phyloP scores from a whole-genome alignment of 331 rosid genomes.

The Malus hybrid region DNA sequence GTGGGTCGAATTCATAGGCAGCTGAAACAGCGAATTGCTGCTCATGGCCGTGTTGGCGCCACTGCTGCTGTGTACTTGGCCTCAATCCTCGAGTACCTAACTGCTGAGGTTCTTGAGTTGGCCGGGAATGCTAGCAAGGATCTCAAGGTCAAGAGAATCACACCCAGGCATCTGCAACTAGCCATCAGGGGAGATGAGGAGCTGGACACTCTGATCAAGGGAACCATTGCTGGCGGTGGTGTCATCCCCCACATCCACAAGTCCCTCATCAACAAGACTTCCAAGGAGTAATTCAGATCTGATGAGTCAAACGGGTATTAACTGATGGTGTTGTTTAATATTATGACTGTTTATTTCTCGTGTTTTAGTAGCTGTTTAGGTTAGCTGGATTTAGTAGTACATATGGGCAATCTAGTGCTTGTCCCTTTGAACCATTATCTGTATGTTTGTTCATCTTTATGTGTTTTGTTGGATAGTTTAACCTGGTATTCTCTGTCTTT shows the following conservation, averaged over 20 bases:
- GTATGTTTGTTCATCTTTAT: conserved; percentile 7
- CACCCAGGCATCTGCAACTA: conserved; percentile 91
- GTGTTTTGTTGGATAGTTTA: conserved; percentile 16
- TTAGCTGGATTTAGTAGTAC: conserved; percentile 24
- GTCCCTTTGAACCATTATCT: conserved; percentile 16
- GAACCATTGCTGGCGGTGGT: conserved; percentile 98
- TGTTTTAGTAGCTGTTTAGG: conserved; percentile 15
- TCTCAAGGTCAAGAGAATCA: conserved; percentile 92
- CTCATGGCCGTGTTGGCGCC: conserved; percentile 94
- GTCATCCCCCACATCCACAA: conserved; percentile 97
- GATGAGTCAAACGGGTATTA: background rate
- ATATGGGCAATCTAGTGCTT: conserved; percentile 27
- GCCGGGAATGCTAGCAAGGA: conserved; percentile 98
- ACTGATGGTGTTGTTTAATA: conserved; percentile 20
- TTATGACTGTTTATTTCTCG: conserved; percentile 12
- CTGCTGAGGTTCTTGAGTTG: conserved; percentile 90
- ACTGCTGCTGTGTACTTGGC: conserved; percentile 95
- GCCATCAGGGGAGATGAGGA: conserved; percentile 98
- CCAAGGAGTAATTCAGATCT: conserved; percentile 46
- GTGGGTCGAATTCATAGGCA: conserved; percentile 95
- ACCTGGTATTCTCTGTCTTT: conserved; percentile 6
- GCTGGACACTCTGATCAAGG: conserved; percentile 88
- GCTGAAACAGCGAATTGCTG: conserved; percentile 62
- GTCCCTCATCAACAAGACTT: conserved; percentile 88
- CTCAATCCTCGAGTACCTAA: conserved; percentile 85